Base-by-base conservation (phyloP, 441 rosid species). In the Jatropha podagrica region DNA sequence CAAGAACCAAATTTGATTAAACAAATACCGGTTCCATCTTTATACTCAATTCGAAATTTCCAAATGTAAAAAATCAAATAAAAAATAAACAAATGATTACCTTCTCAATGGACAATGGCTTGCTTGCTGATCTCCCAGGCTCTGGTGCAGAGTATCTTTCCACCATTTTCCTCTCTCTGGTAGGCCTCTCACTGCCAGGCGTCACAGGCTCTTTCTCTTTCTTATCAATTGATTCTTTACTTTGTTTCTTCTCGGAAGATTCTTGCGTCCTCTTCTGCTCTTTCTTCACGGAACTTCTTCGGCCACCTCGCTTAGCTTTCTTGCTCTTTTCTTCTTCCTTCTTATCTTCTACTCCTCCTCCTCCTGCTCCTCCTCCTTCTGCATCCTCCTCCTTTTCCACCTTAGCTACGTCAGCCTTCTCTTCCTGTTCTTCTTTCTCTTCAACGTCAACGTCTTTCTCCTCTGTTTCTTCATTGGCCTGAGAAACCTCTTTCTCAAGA, bases 81-180 rank as follows among this genome's bases (percentile, higher is more conserved):
- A 0, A 54, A 23, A 7, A 8, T 9, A 13, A 8, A 2, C 0
- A 49, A n/a, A 26, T 4, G 13, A 15, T 10, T 38, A 88, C 99
- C 97, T 95, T 90, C 61, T 78, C 92, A 74, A 93, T 93, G 2
- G 93, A 87, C 68, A 95, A 73, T 2, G 89, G 81, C 76, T 92
- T 95, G 81, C 80, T 74, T 0, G 87, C 85, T 7, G 97, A 79
- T 76, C 90, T 72, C 65, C 91, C 82, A 41, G 81, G 78, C 64
- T 91, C 83, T 9, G 97, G 84, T 14, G 80, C 81, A 5, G 97
- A 90, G 86, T 88, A 95, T 74, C 99, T 91, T 78, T 95, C 98
- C 20, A 95, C 99, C 38, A 83, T 68, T 86, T 88, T 95, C 81
- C 97, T 86, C 90, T 95, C 98, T 77, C 99, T 90, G 5, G 92